Evolutionary conservation across 1,284 basidiomycete genomes (phyloP), one percentile per base, ranked within the genome.

Genomic region (Fomitopsis palustris): DNA sequence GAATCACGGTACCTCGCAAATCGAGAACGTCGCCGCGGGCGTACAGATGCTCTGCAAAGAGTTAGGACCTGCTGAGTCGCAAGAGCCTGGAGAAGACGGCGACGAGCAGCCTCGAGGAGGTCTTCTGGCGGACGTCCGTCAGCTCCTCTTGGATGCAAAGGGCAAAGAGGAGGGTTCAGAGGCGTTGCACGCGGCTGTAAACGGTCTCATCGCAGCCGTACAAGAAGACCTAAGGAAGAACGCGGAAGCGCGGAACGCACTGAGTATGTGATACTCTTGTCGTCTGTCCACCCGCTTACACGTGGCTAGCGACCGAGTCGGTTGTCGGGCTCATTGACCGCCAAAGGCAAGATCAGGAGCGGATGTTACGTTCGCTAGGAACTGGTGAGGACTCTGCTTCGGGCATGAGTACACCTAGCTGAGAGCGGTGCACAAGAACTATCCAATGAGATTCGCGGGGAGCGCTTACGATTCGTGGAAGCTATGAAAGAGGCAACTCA

Each of bases 401-500:
- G 21, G 4, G 35, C 35, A 29, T 17, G 7, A 25, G 23, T 25
- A 4, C 7, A 5, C 25, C 25, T 16, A 3, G 54, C 51, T 43
- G 53, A 60, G n/a, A n/a, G 35, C 27, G 38, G 9, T 38, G 23
- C 19, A 17, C 7, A 62, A 91, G 92, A 93, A 69, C 79, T 95
- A 9, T 86, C 87, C 1, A 81, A 83, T 55, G 92, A 94, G 66
- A 93, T 95, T 58, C 85, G 87, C 55, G 92, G 92, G 6, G 92
- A 95, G 74, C 78, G 92, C 45, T 73, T 95, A 56, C 79, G 90
- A 4, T 95, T 95, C 68, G 88, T 95, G 10, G 93, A 95, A 65
- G 90, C 92, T 17, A 95, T 95, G 92, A 90, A 90, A 69, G 87
- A 93, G 65, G 93, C 92, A 1, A 95, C 93, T 0, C 84, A 85